Base-by-base conservation (phyloP, 768 basidiomycete genomes). In the Boletus patriciae region DNA sequence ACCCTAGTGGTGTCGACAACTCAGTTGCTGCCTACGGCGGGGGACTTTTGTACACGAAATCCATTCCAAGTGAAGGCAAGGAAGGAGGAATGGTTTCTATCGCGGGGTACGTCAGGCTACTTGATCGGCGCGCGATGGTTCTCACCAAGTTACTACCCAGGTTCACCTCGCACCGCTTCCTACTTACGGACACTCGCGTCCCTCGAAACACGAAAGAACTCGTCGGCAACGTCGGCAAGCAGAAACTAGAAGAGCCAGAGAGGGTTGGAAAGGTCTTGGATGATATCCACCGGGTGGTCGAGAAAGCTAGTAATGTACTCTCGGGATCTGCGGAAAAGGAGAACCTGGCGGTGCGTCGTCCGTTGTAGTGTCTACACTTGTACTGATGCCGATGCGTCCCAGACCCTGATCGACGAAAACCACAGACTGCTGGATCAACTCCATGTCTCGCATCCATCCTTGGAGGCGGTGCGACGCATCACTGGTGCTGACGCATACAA, bases 1-100 rank as follows among this genome's bases (percentile, higher is more conserved):
- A 90, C 66, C 97, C 97, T 3, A 96, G 93, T 64, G 97, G 97
- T 10, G 90, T 99, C 23, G 97, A 99, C 71, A 98, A 99, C 71
- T 90, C 94, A 19, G 92, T 98, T 36, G 82, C 91, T 16, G 90
- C 94, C 1, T 90, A 87, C 66, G 97, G 97, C 19, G 96, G 96
- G 46, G 97, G 94, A 27, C 78, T 98, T 62, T 84, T 87, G 19
- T 99, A 96, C 74, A 91, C 88, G 18, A 84, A 90, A 54, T 77
- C 91, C 62, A 57, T 92, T 27, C 68, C 67, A 19, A 70, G 52
- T 12, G 67, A 88, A 60, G 84, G 81, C 49, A 85, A 78, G 74
- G 84, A 86, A 71, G 83, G 87, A 58, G 90, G 91, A 33, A 89
- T 98, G 87, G 87, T 92, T 70, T 74, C 79, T 6, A 86, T 97